Evolutionary conservation across 345 rosid species (phyloP), one percentile per base, ranked within the genome.

Genomic region (Cardamine chenopodiifolia): DNA sequence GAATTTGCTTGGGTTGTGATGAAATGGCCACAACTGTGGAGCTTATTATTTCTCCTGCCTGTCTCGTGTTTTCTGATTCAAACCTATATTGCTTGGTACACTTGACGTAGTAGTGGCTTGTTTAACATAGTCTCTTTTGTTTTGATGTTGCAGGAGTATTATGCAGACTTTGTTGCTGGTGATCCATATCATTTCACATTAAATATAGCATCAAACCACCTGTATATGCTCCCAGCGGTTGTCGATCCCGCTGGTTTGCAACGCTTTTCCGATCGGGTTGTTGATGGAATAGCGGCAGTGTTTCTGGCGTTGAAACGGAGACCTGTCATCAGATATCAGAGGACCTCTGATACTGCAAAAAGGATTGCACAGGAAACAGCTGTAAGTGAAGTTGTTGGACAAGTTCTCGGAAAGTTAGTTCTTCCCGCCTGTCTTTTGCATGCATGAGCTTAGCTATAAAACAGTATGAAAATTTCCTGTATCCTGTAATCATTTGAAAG

Each of bases 151-250:
- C 90, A 92, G 99, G 99, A 95, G 83, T 90, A 79, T 69, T 95
- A 89, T 85, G 98, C 97, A 66, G 99, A 95, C 81, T 95, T 95
- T 82, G 88, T 92, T 70, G 88, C 98, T 2, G 45, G 81, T 71
- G 98, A 95, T 78, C 90, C 98, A 32, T 90, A 76, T 78, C 99
- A 95, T 76, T 90, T 95, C 83, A 83, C 98, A 9, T 79, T 95
- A 78, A 95, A 89, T 74, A 81, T 90, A 76, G 85, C 96, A 35
- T 79, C 92, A 67, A 95, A 89, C 78, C 92, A 88, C 65, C 76
- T 86, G 11, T 95, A 89, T 81, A 90, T 95, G 97, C 89, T 95
- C 59, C 99, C 99, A 45, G 98, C 99, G 10, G 99, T 90, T 72
- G 84, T 90, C 15, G 99, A 95, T 81, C 99, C 99, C 66, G 81